These are phyloP conservation scores for Solanum pinnatisectum DNA, from an alignment of 257 asterid species.

Conservation along the genomic window DNA sequence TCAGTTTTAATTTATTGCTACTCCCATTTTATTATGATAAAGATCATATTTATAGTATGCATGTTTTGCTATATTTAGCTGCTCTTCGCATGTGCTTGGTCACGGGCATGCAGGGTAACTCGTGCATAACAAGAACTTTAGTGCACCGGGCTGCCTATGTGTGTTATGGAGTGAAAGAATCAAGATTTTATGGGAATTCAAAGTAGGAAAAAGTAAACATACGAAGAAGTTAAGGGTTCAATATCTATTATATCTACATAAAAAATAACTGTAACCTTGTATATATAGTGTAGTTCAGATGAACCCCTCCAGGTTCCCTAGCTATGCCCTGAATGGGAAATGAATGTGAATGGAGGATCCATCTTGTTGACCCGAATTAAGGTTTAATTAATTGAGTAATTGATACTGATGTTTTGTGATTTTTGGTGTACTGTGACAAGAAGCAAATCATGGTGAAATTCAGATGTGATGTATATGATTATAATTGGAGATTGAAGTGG, in stretches of 20 bases:
- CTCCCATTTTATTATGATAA: neutral
- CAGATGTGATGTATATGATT: neutral
- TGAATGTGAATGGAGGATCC: neutral
- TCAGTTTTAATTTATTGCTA: neutral
- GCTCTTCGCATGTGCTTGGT: neutral
- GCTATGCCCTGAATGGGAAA: neutral
- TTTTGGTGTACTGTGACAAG: neutral
- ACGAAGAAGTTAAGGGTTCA: too few species aligned
- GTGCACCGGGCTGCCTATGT: neutral
- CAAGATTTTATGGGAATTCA: too few species aligned
- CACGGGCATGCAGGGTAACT: too few species aligned
- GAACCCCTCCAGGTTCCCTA: neutral
- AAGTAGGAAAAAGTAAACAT: too few species aligned
- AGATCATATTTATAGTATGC: neutral
- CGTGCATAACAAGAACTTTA: too few species aligned
- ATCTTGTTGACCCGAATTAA: neutral
- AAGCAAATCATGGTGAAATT: neutral
- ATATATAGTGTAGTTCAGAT: neutral
- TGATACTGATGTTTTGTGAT: neutral
- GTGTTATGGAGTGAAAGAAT: neutral
- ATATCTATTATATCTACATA: too few species aligned
- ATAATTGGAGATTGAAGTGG: neutral
- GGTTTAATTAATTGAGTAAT: neutral
- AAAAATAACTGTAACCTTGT: too few species aligned
- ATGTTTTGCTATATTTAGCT: neutral